Evolutionary conservation across 495 filamentous ascomycete species (phyloP), one percentile per base, ranked within the genome.

Genomic region (Penicillium nucicola): DNA sequence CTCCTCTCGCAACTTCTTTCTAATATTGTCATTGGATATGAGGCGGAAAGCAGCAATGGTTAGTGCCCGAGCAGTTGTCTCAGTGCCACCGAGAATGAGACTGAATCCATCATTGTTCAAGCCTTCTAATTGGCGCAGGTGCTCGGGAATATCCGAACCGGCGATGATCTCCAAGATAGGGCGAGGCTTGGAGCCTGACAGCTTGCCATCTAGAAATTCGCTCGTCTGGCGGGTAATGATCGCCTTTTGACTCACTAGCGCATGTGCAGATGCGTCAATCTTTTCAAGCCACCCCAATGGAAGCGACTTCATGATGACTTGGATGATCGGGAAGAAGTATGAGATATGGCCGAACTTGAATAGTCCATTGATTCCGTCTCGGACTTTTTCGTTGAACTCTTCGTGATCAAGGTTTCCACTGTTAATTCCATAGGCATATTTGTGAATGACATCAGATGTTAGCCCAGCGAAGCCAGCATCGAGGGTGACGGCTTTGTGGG

Each of bases 61-160:
- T 37, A 71, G 40, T 3, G 60, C 40, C 3, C 56, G 32, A 0
- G 51, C 57, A 0, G 74, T 74, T 8, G 77, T 78, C 52, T 72
- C 72, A 0, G 72, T 74, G 0, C 77, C 77, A 2, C 66, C 77
- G 19, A 58, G 60, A 2, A 72, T 48, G 28, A 81, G 34, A 4
- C 58, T 42, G 22, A 66, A 53, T 10, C 63, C 70, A 46, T 81
- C 78, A 37, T 76, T 61, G 22, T 49, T 52, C 0, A 79, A 57
- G 1, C 75, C 56, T 4, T 60, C 19, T 9, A 38, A 17, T n/a
- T 36, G 28, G 1, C 50, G 45, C 40, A 61, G 42, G 13, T 65
- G 47, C 28, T 41, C 45, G 1, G 66, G 54, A 37, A 65, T 44
- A 1, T 33, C 49, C 4, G 52, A 33, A n/a, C 31, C 40, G 8